A percentile compares a stretch with the other conserved stretches of the same genome.
Evolutionary conservation across 2,329 filamentous ascomycete species (phyloP).

Genomic region (Botrytis fragariae): DNA sequence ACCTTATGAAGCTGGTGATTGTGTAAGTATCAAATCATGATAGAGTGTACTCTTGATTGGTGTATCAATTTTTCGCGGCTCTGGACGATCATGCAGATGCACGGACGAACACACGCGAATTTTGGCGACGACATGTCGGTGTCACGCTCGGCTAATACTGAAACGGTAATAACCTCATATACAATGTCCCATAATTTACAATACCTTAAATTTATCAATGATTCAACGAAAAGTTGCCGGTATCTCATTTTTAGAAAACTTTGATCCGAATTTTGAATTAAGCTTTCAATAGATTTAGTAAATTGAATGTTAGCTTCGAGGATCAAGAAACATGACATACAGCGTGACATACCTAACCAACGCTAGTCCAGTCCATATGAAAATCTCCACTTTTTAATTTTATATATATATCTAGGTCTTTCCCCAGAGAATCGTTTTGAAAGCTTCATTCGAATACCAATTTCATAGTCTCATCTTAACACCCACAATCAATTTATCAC

Average conservation of each 20-base stretch:
- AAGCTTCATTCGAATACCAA: neutral
- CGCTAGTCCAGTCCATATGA: neutral
- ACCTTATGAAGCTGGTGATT: fast-evolving
- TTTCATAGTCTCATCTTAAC: neutral
- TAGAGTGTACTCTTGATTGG: neutral
- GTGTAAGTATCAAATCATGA: fast-evolving
- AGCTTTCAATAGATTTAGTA: neutral
- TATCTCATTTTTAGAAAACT: no score
- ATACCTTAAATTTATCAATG: neutral
- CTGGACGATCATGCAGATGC: neutral
- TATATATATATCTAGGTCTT: neutral
- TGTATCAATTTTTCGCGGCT: neutral
- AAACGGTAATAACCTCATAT: neutral
- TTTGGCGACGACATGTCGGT: neutral
- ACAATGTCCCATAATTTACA: neutral
- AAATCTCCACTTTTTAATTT: neutral
- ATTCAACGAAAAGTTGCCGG: neutral
- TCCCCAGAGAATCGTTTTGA: no score
- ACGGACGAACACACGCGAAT: neutral
- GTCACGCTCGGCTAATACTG: neutral
- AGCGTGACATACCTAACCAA: neutral
- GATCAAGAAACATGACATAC: neutral
- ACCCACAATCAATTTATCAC: neutral
- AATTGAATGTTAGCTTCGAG: neutral
- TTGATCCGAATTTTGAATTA: no score